These are phyloP conservation scores for Syzygium malaccense DNA, from an alignment of 441 rosid genomes.

Conservation along the genomic window DNA sequence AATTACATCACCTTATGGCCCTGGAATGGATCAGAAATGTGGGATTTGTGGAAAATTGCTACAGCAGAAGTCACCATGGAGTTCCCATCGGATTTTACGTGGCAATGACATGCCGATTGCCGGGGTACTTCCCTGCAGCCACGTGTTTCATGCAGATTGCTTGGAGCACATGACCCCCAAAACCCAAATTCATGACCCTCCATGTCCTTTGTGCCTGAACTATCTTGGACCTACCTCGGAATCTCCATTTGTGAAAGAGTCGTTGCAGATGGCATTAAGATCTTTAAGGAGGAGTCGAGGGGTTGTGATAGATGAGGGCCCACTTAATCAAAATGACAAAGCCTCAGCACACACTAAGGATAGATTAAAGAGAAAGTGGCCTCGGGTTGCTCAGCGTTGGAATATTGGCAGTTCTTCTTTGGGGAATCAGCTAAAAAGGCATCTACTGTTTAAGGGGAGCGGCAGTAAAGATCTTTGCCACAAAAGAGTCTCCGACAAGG, in stretches of 20 bases:
- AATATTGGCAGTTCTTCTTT: conserved; percentile 29
- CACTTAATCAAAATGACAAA: conserved; percentile 15
- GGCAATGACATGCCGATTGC: conserved; percentile 71
- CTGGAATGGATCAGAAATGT: conserved; percentile 43
- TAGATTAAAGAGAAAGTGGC: conserved; percentile 35
- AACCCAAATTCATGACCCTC: conserved; percentile 59
- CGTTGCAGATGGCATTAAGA: conserved; percentile 60
- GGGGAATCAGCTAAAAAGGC: conserved; percentile 37
- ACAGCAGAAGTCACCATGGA: conserved; percentile 85
- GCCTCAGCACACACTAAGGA: conserved; percentile 21
- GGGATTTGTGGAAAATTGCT: conserved; percentile 65
- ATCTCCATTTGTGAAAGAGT: conserved; percentile 42
- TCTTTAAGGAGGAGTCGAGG: conserved; percentile 52
- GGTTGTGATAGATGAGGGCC: conserved; percentile 31
- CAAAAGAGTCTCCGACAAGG: conserved; percentile 19
- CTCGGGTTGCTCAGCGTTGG: conserved; percentile 8
- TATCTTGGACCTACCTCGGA: conserved; percentile 35
- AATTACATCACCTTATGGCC: conserved; percentile 22
- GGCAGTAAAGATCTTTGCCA: conserved; percentile 22
- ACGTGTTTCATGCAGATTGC: conserved; percentile 87
- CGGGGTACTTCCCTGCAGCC: conserved; percentile 74
- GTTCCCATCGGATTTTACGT: conserved; percentile 65
- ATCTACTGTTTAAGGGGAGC: conserved; percentile 33
- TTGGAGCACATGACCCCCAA: conserved; percentile 74
- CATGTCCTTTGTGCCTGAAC: conserved; percentile 69